Conservation (phyloP, 108 stramenopile species). For the Cyclostephanos invisitatus region DNA sequence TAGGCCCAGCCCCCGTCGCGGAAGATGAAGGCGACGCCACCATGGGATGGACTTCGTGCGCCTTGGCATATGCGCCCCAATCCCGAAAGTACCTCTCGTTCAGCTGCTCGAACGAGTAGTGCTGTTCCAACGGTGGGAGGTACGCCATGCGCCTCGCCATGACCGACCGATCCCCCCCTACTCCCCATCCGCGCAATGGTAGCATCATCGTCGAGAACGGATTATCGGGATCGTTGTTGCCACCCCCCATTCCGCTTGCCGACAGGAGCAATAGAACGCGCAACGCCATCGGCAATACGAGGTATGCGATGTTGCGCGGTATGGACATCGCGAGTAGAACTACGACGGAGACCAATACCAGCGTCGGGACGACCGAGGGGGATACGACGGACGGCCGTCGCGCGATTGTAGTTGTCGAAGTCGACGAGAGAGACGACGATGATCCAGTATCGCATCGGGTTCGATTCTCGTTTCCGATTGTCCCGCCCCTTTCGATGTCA, state of each 20-base stretch:
- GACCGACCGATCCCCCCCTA: neutral
- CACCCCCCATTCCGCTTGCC: neutral
- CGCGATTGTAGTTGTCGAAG: neutral
- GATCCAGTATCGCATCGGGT: neutral
- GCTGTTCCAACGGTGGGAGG: conserved; percentile 71
- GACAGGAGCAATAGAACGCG: neutral
- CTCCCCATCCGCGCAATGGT: neutral
- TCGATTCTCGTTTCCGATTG: too few relatives aligned
- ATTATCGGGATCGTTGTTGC: neutral
- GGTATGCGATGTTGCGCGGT: neutral
- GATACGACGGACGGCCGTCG: neutral
- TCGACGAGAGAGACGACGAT: neutral
- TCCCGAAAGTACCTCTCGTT: conserved; percentile 73
- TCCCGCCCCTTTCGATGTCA: neutral
- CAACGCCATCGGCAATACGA: conserved; percentile 17
- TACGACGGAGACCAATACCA: neutral
- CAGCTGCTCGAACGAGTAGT: conserved; percentile 77
- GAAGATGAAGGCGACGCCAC: neutral
- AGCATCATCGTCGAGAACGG: conserved; percentile 1
- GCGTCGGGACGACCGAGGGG: neutral
- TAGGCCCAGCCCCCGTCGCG: neutral
- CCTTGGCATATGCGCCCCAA: conserved; percentile 49
- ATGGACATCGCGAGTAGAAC: neutral
- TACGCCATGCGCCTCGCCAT: conserved; percentile 43
- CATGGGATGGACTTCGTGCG: conserved; percentile 18